phyloP scores from a whole-genome alignment of 192 early-diverging fungal genomes.

The Pilaira anomala region DNA sequence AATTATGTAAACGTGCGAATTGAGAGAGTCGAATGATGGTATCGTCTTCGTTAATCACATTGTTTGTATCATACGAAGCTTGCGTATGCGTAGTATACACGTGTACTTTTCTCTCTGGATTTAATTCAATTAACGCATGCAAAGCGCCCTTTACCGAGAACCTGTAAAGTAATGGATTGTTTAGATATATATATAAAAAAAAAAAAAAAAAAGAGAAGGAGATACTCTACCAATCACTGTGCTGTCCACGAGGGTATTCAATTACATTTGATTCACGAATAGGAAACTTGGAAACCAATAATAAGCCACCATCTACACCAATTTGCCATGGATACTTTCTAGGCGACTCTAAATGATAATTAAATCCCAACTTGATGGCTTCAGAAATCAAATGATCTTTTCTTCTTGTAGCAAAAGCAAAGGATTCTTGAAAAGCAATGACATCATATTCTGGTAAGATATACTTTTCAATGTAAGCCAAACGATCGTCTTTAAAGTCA shows the following conservation, averaged over 20 bases:
- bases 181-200: background rate
- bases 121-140: slow-evolving; percentile 67
- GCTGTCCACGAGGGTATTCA: slow-evolving; percentile 62
- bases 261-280: slow-evolving; percentile 56
- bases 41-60: slow-evolving; percentile 53
- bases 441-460: slow-evolving; percentile 75
- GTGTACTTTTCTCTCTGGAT: slow-evolving; percentile 49
- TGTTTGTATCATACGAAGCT: slow-evolving; percentile 61
- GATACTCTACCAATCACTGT: slow-evolving; percentile 63
- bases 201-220: no score
- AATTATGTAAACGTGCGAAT: slow-evolving; percentile 60
- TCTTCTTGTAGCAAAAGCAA: slow-evolving; percentile 67
- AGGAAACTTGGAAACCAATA: slow-evolving; percentile 71
- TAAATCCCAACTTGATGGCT: slow-evolving; percentile 67
- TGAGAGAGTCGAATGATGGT: slow-evolving; percentile 60
- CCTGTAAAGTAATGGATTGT: slow-evolving; percentile 23
- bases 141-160: slow-evolving; percentile 72
- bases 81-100: slow-evolving; percentile 85
- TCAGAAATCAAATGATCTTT: slow-evolving; percentile 51
- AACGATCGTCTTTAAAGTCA: slow-evolving; percentile 79
- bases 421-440: slow-evolving; percentile 80
- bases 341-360: slow-evolving; percentile 58
- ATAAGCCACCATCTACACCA: slow-evolving; percentile 73
- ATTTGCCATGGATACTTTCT: slow-evolving; percentile 58
- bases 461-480: slow-evolving; percentile 64